Evolutionary conservation across 2,329 filamentous ascomycete genomes (phyloP).

Genomic region (Tolypocladium endophyticum): DNA sequence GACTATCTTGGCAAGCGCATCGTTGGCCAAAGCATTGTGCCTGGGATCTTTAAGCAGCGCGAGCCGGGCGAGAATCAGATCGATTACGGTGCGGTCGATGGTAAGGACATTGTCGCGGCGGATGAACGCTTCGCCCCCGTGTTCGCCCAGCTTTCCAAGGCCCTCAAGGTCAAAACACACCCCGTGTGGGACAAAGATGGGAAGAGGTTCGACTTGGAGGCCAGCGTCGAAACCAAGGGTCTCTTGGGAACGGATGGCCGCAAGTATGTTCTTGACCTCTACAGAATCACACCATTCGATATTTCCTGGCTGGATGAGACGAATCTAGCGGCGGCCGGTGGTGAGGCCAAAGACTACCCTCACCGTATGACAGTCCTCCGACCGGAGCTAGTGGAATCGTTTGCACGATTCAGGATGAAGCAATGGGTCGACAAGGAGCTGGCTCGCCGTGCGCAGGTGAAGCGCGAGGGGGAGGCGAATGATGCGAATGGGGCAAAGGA

Average conservation of each 20-base stretch:
- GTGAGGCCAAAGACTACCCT: conserved; percentile 55
- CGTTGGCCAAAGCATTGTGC: conserved; percentile 95
- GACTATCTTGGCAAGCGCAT: conserved; percentile 96
- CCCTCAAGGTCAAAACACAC: conserved; percentile 86
- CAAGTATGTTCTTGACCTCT: conserved; percentile 95
- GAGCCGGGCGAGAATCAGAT: conserved; percentile 98
- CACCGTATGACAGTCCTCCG: conserved; percentile 94
- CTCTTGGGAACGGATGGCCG: conserved; percentile 92
- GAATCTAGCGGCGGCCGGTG: conserved; percentile 32
- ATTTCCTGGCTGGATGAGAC: conserved; percentile 81
- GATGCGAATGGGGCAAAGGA: conserved; percentile 24
- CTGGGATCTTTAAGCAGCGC: conserved; percentile 97
- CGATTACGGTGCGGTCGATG: conserved; percentile 95
- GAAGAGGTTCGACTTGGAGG: conserved; percentile 82
- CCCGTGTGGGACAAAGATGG: conserved; percentile 96
- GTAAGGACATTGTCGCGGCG: conserved; percentile 87
- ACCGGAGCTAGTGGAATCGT: conserved; percentile 79
- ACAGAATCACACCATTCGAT: conserved; percentile 87
- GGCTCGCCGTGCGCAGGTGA: conserved; percentile 41
- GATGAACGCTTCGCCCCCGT: conserved; percentile 75
- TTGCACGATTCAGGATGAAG: conserved; percentile 75
- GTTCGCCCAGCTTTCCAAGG: conserved; percentile 85
- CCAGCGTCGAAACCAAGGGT: conserved; percentile 95
- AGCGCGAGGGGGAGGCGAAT: conserved; percentile 19
- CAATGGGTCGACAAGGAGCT: conserved; percentile 79